phyloP scores from a whole-genome alignment of 2,329 filamentous ascomycete genomes.

The Cyclaneusma minus region DNA sequence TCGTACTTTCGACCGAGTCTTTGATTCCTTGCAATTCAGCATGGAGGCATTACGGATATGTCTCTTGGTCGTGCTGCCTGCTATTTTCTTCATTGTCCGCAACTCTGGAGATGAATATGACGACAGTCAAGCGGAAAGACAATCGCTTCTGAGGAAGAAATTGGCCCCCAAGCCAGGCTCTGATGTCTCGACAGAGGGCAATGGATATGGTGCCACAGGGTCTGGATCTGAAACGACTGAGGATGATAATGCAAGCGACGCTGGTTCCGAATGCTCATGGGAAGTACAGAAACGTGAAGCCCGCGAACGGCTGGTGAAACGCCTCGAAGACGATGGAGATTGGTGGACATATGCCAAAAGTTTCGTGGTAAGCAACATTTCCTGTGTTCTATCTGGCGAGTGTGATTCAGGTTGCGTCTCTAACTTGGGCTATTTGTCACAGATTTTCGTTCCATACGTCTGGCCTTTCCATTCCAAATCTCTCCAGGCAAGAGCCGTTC shows the following conservation, averaged over 20 bases:
- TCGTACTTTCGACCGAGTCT: slow-evolving; percentile 11
- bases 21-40: slow-evolving; percentile 5
- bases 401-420: slow-evolving; percentile 3
- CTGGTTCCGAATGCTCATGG: slow-evolving; percentile 35
- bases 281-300: slow-evolving; percentile 34
- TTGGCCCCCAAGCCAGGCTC: slow-evolving; percentile 15
- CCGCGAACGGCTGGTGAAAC: slow-evolving; percentile 46
- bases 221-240: slow-evolving; percentile 1
- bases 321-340: slow-evolving; percentile 57
- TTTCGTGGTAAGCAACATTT: slow-evolving; percentile 34
- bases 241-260: slow-evolving; percentile 13
- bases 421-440: slow-evolving; percentile 1
- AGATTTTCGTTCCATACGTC: slow-evolving; percentile 65
- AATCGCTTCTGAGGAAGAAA: slow-evolving; percentile 36
- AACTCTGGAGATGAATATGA: slow-evolving; percentile 15
- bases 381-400: no score
- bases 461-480: slow-evolving; percentile 54
- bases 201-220: slow-evolving; percentile 12
- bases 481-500: slow-evolving; percentile 51
- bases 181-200: slow-evolving; percentile 8
- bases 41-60: slow-evolving; percentile 14
- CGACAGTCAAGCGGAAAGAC: slow-evolving; percentile 37
- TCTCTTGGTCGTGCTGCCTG: slow-evolving; percentile 20
- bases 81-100: slow-evolving; percentile 17
- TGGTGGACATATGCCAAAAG: slow-evolving; percentile 65